These are phyloP conservation scores for Sugiyamaella sp. DNA, from an alignment of 1,139 yeast genomes.

Conservation along the genomic window DNA sequence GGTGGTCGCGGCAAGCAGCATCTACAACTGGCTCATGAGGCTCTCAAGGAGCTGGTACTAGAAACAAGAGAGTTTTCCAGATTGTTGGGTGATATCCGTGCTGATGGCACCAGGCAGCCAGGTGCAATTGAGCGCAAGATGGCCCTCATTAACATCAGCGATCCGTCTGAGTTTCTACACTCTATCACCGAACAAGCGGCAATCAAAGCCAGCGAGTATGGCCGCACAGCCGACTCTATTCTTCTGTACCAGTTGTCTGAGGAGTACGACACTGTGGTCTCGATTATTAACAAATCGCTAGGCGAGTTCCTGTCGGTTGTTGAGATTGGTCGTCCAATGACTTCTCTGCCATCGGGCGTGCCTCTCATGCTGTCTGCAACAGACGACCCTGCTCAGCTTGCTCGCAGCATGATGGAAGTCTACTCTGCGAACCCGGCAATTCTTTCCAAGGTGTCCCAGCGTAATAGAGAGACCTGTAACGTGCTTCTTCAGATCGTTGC, in stretches of 20 bases:
- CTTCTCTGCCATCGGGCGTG: conserved; percentile 31
- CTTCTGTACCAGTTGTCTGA: conserved; percentile 84
- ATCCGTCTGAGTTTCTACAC: conserved; percentile 57
- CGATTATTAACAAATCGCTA: conserved; percentile 71
- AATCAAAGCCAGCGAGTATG: conserved; percentile 86
- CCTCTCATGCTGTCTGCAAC: conserved; percentile 40
- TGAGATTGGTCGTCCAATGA: conserved; percentile 68
- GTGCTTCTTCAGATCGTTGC: conserved; percentile 66
- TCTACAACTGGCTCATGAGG: conserved; percentile 68
- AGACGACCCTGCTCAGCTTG: conserved; percentile 47
- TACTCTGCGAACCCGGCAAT: conserved; percentile 43
- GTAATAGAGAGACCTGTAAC: conserved; percentile 58
- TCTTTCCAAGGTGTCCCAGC: conserved; percentile 37
- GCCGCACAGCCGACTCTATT: conserved; percentile 84
- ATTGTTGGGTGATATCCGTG: conserved; percentile 76
- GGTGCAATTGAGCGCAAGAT: conserved; percentile 86
- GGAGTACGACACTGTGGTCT: conserved; percentile 83
- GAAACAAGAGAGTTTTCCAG: conserved; percentile 84
- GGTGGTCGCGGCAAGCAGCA: conserved; percentile 35
- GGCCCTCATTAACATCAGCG: conserved; percentile 61
- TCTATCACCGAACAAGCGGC: conserved; percentile 87
- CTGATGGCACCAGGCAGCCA: conserved; percentile 75
- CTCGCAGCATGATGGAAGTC: conserved; percentile 44
- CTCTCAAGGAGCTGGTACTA: conserved; percentile 79
- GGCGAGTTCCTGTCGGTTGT: conserved; percentile 79